phyloP scores from a whole-genome alignment of 768 basidiomycete genomes.

The Serendipita sp. region DNA sequence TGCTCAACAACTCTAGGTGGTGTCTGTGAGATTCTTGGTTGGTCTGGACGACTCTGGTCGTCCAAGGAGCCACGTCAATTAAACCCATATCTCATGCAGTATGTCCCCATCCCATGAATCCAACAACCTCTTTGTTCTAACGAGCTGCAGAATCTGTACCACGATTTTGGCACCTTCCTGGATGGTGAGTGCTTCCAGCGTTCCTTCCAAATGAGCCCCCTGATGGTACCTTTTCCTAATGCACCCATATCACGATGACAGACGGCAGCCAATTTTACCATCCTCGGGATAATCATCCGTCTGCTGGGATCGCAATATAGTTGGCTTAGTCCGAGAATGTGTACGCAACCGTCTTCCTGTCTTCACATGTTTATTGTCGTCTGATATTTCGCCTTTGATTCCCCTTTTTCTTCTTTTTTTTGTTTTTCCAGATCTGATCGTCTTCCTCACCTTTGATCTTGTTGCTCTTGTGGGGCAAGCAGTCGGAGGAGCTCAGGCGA shows the following conservation, averaged over 20 bases:
- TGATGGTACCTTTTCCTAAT: neutral
- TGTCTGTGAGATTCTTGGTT: conserved; percentile 35
- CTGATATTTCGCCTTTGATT: neutral
- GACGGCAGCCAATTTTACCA: conserved; percentile 40
- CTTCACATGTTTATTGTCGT: neutral
- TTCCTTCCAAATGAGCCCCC: neutral
- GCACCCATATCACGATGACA: conserved; percentile 7
- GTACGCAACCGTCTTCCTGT: conserved; percentile 19
- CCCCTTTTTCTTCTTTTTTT: neutral
- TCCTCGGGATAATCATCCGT: conserved; percentile 33
- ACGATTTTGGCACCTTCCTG: conserved; percentile 44
- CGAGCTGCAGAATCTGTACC: conserved; percentile 25
- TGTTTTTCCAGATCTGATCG: conserved; percentile 22
- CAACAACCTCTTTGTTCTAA: neutral
- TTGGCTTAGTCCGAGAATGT: conserved; percentile 26
- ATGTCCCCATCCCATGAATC: conserved; percentile 7
- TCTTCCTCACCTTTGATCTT: conserved; percentile 35
- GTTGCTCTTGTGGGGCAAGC: conserved; percentile 49
- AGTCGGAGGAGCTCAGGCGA: conserved; percentile 33
- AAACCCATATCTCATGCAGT: conserved; percentile 30
- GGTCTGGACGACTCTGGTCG: conserved; percentile 41
- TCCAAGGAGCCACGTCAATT: conserved; percentile 14
- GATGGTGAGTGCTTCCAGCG: conserved; percentile 20
- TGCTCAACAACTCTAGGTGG: too few relatives aligned
- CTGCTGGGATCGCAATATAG: conserved; percentile 32